These are phyloP conservation scores for Canna indica DNA, from an alignment of 176 grass and related monocot species.

Conservation along the genomic window DNA sequence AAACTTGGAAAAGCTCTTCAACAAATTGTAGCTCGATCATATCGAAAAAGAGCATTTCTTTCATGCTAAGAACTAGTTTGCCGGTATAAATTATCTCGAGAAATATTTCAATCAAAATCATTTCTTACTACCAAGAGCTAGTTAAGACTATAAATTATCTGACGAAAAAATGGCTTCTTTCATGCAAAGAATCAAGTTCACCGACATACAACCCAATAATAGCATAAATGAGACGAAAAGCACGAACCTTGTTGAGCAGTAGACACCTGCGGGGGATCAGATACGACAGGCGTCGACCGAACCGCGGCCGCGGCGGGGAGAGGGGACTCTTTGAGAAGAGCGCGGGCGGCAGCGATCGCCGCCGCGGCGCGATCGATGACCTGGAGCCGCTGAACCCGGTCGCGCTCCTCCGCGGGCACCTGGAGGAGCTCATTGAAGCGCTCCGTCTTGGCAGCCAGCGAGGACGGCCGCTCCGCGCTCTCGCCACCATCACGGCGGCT, in stretches of 20 bases:
- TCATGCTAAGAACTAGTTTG: neutral
- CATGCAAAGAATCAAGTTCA: neutral
- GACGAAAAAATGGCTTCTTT: no score
- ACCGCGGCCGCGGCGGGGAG: neutral
- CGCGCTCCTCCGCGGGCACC: conserved; percentile 71
- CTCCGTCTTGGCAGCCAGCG: conserved; percentile 40
- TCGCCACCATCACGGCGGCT: neutral
- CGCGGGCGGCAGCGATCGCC: conserved; percentile 60
- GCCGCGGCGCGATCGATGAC: conserved; percentile 92
- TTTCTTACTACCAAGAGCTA: no score
- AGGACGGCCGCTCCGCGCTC: neutral
- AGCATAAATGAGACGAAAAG: neutral
- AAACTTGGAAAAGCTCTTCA: neutral
- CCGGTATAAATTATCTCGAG: no score
- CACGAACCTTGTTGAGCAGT: neutral
- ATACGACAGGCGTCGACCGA: neutral
- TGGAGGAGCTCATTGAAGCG: conserved; percentile 64
- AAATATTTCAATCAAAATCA: no score
- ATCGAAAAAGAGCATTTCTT: neutral
- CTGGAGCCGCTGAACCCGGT: conserved; percentile 64
- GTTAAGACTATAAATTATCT: no score
- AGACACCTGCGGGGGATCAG: neutral
- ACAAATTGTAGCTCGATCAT: neutral
- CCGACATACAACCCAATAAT: neutral
- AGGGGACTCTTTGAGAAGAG: conserved; percentile 53